Percentiles rank a stretch among this genome's conserved stretches.
These are phyloP conservation scores for Pelargonium citronellum DNA, from an alignment of 441 rosid genomes.

Conservation along the genomic window DNA sequence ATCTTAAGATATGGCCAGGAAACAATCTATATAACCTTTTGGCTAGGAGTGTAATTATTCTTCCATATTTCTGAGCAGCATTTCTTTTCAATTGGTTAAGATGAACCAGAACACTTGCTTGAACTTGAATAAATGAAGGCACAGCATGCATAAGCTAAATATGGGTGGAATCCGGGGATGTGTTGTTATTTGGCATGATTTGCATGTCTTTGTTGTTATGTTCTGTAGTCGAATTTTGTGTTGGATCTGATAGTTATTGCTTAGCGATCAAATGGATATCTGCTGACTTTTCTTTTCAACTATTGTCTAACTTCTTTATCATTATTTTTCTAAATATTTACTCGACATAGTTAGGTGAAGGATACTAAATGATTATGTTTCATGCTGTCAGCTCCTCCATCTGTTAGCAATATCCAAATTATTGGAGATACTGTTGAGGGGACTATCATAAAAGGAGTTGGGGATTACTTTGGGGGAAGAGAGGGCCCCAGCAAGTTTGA, in stretches of 20 bases:
- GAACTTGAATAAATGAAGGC: not conserved
- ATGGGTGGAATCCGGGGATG: not conserved
- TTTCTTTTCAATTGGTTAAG: not conserved
- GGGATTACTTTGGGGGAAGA: conserved; percentile 93
- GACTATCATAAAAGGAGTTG: conserved; percentile 65
- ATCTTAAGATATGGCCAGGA: not conserved
- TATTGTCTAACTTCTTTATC: not conserved
- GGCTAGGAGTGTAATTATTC: not conserved
- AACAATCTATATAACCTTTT: not conserved
- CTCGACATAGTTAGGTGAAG: not conserved
- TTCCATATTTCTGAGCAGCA: not conserved
- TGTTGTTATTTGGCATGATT: not conserved
- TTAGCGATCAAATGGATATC: not conserved
- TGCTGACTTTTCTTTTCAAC: not conserved
- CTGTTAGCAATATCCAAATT: conserved; percentile 68
- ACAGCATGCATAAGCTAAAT: not conserved
- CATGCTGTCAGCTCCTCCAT: conserved; percentile 79
- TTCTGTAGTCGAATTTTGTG: not conserved
- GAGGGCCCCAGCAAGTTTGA: conserved; percentile 99
- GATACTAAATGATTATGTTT: conserved; percentile 25
- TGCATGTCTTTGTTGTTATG: not conserved
- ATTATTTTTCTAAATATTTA: not conserved
- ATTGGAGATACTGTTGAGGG: conserved; percentile 89
- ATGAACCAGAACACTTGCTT: not conserved
- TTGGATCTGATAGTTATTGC: not conserved